These are phyloP conservation scores for Acacia pycnantha DNA, from an alignment of 331 rosid genomes.

Conservation along the genomic window DNA sequence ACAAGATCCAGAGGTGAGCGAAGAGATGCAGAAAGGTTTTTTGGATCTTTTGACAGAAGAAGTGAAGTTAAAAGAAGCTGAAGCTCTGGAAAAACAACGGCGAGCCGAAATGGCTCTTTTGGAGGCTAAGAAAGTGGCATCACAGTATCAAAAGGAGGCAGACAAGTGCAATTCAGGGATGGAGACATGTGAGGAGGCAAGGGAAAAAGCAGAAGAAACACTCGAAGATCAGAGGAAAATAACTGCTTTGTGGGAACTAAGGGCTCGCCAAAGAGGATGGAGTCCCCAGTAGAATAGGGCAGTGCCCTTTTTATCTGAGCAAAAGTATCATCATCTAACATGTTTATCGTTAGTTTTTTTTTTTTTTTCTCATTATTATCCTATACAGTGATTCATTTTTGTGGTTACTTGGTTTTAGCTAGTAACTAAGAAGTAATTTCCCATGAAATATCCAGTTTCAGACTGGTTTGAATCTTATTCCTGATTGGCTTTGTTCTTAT, in stretches of 20 bases:
- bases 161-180: constrained; percentile 65
- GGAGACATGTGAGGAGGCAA: constrained; percentile 56
- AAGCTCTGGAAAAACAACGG: constrained; percentile 44
- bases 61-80: constrained; percentile 45
- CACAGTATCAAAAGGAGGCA: constrained; percentile 61
- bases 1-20: constrained; percentile 47
- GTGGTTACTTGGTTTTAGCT: constrained; percentile 1
- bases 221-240: constrained; percentile 43
- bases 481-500: neutral
- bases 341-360: constrained; percentile 1
- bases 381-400: constrained; percentile 3
- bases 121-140: constrained; percentile 56
- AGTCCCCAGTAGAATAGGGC: neutral
- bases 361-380: neutral
- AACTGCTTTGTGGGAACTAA: constrained; percentile 55
- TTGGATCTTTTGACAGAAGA: constrained; percentile 42
- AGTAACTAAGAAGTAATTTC: constrained; percentile 24
- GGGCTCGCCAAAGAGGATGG: constrained; percentile 64
- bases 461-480: neutral
- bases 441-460: constrained; percentile 13
- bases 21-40: constrained; percentile 44
- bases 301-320: neutral
- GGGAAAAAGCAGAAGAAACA: constrained; percentile 50
- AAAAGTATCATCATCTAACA: neutral
- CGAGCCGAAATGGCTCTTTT: constrained; percentile 36